Percentiles rank a stretch among this genome's conserved stretches.
These are phyloP conservation scores for Pseudogymnoascus sp. DNA, from an alignment of 2,329 filamentous ascomycete species.

Conservation along the genomic window DNA sequence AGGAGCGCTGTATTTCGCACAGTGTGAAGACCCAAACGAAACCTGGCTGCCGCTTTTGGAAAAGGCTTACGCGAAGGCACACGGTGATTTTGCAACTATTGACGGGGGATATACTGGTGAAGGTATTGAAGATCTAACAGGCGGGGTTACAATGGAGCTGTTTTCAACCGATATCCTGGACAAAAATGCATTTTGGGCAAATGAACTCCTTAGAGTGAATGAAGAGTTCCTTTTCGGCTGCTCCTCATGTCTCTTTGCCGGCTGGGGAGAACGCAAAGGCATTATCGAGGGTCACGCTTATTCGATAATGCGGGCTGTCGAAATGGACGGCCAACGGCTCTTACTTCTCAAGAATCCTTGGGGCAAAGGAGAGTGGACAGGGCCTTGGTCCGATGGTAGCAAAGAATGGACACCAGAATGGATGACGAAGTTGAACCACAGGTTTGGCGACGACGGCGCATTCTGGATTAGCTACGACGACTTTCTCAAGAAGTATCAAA, in stretches of 20 bases:
- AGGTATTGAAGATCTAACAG: slow-evolving; percentile 52
- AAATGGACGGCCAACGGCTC: slow-evolving; percentile 44
- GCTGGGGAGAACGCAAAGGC: slow-evolving; percentile 51
- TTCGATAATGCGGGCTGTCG: slow-evolving; percentile 50
- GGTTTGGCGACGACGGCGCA: slow-evolving; percentile 53
- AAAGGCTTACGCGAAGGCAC: slow-evolving; percentile 78
- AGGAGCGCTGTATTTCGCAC: slow-evolving; percentile 69
- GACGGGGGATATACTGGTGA: slow-evolving; percentile 60
- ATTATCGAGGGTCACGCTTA: slow-evolving; percentile 53
- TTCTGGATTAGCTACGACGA: slow-evolving; percentile 59
- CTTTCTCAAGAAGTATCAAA: slow-evolving; percentile 52
- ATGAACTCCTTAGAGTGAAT: slow-evolving; percentile 66
- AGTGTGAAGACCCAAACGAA: slow-evolving; percentile 67
- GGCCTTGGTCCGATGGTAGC: slow-evolving; percentile 49
- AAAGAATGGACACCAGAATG: slow-evolving; percentile 54
- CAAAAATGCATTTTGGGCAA: slow-evolving; percentile 73
- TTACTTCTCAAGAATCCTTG: slow-evolving; percentile 40
- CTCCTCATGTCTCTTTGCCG: slow-evolving; percentile 53
- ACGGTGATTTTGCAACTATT: slow-evolving; percentile 67
- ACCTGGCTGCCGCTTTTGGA: slow-evolving; percentile 76
- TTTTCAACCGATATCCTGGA: slow-evolving; percentile 65
- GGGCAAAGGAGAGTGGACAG: slow-evolving; percentile 54
- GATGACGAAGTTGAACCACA: slow-evolving; percentile 48
- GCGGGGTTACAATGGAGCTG: slow-evolving; percentile 62
- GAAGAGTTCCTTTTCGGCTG: slow-evolving; percentile 71